Evolutionary conservation across 2,329 filamentous ascomycete genomes (phyloP).

Genomic region (Cladosporium cucumerinum): DNA sequence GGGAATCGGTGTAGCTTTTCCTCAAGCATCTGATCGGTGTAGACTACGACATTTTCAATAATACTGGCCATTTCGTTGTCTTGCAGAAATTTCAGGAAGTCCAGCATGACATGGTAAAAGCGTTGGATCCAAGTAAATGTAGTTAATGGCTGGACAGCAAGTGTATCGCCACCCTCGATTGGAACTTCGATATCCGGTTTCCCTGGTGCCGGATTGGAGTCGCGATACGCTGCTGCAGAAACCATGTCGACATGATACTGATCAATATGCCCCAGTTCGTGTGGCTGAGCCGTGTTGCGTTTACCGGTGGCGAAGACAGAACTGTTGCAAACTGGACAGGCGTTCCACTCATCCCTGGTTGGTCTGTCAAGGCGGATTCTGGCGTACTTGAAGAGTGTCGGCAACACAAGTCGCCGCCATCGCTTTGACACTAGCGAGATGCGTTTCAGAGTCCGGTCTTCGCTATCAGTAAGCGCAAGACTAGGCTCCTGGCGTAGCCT

Average conservation of each 20-base stretch:
- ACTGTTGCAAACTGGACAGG: constrained; percentile 9
- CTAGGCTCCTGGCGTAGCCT: constrained; percentile 51
- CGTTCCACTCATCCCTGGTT: constrained; percentile 6
- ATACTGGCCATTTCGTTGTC: constrained; percentile 18
- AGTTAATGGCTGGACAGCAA: background rate
- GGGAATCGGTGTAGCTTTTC: constrained; percentile 29
- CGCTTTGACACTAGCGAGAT: constrained; percentile 52
- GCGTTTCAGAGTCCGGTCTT: constrained; percentile 51
- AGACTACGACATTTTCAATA: constrained; percentile 48
- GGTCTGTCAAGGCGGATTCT: constrained; percentile 36
- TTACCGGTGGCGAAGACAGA: background rate
- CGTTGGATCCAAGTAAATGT: constrained; percentile 18
- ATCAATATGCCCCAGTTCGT: background rate
- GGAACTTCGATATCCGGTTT: background rate
- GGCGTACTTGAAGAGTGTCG: constrained; percentile 57
- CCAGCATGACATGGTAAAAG: constrained; percentile 25
- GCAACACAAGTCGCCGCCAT: constrained; percentile 53
- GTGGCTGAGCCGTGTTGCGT: too few relatives aligned
- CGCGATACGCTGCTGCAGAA: background rate
- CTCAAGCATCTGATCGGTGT: constrained; percentile 29
- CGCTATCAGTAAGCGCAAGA: constrained; percentile 41
- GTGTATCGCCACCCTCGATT: constrained; percentile 6
- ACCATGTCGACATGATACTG: constrained; percentile 2
- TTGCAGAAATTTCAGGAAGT: constrained; percentile 26
- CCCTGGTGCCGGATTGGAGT: background rate